A percentile compares a stretch with the other conserved stretches of the same genome.
phyloP scores from a whole-genome alignment of 2,329 filamentous ascomycete species.

The Diaporthe amygdali region DNA sequence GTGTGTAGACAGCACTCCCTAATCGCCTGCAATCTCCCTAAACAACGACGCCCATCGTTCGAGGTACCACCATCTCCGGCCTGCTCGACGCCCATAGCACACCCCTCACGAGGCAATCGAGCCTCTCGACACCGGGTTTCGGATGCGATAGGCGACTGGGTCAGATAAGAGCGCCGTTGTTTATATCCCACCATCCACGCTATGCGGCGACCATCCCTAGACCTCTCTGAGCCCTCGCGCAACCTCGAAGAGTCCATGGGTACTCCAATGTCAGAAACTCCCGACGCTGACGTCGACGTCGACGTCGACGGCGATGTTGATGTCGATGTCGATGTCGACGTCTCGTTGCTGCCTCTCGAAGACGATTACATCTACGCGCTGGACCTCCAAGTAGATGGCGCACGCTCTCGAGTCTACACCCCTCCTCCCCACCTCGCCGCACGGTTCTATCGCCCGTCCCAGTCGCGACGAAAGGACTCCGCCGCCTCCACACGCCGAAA shows the following conservation, averaged over 20 bases:
- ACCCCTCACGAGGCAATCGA: background rate
- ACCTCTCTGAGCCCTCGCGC: constrained; percentile 36
- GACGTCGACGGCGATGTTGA: constrained; percentile 25
- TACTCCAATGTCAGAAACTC: constrained; percentile 28
- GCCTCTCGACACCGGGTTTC: background rate
- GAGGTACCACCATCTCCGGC: background rate
- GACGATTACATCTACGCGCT: constrained; percentile 25
- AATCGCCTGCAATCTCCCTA: background rate
- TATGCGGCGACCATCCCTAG: constrained; percentile 37
- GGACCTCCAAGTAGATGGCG: constrained; percentile 19
- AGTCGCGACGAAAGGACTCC: constrained; percentile 74
- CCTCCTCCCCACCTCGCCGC: constrained; percentile 80
- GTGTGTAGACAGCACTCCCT: background rate
- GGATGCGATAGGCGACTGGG: background rate
- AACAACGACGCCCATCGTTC: background rate
- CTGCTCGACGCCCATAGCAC: background rate
- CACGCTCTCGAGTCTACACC: constrained; percentile 50
- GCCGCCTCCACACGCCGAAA: constrained; percentile 81
- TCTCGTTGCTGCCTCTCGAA: constrained; percentile 9
- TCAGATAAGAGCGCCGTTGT: background rate
- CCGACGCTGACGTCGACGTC: constrained; percentile 30
- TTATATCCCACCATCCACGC: constrained; percentile 42
- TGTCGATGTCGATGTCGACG: constrained; percentile 24
- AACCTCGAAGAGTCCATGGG: constrained; percentile 37
- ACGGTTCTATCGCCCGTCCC: constrained; percentile 74